Conservation (phyloP, 306 rosid species). For the Mimosa pudica region DNA sequence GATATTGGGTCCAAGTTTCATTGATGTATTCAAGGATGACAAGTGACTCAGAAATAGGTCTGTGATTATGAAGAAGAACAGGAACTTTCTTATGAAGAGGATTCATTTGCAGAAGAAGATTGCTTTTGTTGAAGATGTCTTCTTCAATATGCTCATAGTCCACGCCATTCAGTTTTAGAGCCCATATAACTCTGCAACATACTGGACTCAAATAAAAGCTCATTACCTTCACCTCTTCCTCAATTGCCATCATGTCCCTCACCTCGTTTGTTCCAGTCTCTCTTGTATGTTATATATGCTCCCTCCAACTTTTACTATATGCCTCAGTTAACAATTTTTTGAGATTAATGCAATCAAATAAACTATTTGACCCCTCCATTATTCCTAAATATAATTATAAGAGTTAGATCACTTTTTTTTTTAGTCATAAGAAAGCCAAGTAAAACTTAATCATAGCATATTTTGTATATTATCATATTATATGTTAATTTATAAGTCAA, state of each 20-base stretch:
- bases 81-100: neutral
- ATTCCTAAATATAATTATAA: no score
- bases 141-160: neutral
- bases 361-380: no score
- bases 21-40: neutral
- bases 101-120: neutral
- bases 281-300: no score
- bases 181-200: neutral
- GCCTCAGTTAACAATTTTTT: no score
- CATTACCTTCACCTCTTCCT: neutral
- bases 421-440: no score
- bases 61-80: neutral
- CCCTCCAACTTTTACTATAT: no score
- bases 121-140: constrained; percentile 4
- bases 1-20: neutral
- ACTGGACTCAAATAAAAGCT: neutral
- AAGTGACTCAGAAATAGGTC: neutral
- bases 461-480: no score
- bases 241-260: neutral
- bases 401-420: no score
- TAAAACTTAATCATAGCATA: no score
- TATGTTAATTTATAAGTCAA: no score
- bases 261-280: neutral
- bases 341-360: no score
- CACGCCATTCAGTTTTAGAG: neutral